phyloP scores from a whole-genome alignment of 2,329 filamentous ascomycete genomes.

The Pseudogymnoascus sp. region DNA sequence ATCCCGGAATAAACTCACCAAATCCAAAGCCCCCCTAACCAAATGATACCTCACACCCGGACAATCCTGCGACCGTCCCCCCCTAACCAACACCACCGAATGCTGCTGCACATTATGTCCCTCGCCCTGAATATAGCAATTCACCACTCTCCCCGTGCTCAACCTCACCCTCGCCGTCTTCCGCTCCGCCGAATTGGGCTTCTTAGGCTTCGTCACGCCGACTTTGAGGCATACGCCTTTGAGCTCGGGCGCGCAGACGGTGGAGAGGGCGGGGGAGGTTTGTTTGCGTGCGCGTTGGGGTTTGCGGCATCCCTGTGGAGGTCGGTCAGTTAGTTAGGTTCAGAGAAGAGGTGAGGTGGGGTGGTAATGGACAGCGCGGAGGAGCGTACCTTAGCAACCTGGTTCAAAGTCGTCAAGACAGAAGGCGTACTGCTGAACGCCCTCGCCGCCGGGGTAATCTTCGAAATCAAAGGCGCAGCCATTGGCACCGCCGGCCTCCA shows the following conservation, averaged over 20 bases:
- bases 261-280: conserved; percentile 74
- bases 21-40: conserved; percentile 82
- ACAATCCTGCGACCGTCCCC: conserved; percentile 91
- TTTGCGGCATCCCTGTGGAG: conserved; percentile 58
- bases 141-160: conserved; percentile 79
- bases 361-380: not conserved
- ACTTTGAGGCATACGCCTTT: conserved; percentile 97
- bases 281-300: conserved; percentile 76
- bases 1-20: conserved; percentile 54
- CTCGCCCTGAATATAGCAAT: conserved; percentile 93
- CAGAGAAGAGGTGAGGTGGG: not conserved
- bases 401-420: conserved; percentile 25
- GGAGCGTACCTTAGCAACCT: conserved; percentile 24
- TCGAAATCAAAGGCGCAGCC: not conserved
- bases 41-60: conserved; percentile 96
- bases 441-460: conserved; percentile 15
- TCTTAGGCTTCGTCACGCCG: conserved; percentile 91
- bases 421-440: conserved; percentile 27
- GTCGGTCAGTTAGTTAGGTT: not conserved
- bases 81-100: conserved; percentile 91
- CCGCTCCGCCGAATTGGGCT: conserved; percentile 94
- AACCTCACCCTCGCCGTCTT: conserved; percentile 91
- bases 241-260: conserved; percentile 65
- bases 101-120: conserved; percentile 99
- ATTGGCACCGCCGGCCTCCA: conserved; percentile 15